These are phyloP conservation scores for Carex myosuroides DNA, from an alignment of 176 grass and related monocot genomes.

Conservation along the genomic window DNA sequence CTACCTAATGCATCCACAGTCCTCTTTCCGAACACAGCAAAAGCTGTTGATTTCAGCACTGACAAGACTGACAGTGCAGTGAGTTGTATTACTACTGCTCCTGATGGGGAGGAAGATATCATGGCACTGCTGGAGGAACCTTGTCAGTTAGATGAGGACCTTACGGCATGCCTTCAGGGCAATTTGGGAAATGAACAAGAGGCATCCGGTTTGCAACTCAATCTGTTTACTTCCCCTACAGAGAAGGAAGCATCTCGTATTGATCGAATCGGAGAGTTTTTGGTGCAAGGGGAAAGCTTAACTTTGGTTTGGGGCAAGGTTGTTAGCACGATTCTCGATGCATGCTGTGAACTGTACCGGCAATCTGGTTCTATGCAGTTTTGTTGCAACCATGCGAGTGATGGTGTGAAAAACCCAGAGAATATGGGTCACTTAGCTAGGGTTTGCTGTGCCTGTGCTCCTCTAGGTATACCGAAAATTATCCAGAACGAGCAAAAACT, in stretches of 20 bases:
- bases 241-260: conserved; percentile 28
- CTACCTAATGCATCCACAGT: conserved; percentile 66
- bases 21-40: conserved; percentile 49
- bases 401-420: conserved; percentile 29
- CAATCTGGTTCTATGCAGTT: conserved; percentile 68
- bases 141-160: conserved; percentile 47
- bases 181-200: conserved; percentile 31
- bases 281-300: conserved; percentile 68
- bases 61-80: conserved; percentile 55
- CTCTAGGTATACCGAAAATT: conserved; percentile 27
- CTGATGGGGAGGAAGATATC: conserved; percentile 61
- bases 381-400: conserved; percentile 40
- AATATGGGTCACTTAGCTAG: conserved; percentile 40
- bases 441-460: conserved; percentile 59
- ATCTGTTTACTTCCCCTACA: conserved; percentile 16
- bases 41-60: conserved; percentile 34
- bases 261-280: conserved; percentile 83
- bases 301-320: conserved; percentile 79
- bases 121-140: conserved; percentile 47
- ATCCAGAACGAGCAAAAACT: conserved; percentile 59
- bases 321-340: conserved; percentile 56
- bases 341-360: conserved; percentile 66
- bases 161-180: conserved; percentile 45
- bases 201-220: conserved; percentile 23
- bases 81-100: conserved; percentile 32